These are phyloP conservation scores for Luffa acutangula DNA, from an alignment of 306 rosid species.

Conservation along the genomic window DNA sequence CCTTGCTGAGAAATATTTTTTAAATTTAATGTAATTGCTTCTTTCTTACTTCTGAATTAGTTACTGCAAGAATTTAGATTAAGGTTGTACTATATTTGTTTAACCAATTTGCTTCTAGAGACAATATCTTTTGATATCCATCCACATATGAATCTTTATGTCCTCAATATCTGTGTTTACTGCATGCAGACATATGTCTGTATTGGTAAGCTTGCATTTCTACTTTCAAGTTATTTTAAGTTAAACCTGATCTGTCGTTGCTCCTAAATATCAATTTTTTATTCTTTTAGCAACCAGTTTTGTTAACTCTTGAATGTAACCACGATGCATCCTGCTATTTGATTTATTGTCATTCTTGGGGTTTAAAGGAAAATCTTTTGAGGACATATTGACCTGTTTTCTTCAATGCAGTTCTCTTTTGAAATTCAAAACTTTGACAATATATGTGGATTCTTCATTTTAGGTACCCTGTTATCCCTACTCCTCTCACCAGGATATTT, in stretches of 20 bases:
- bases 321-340: background rate
- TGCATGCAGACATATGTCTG: background rate
- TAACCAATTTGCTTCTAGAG: background rate
- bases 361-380: background rate
- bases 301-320: background rate
- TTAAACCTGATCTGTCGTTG: background rate
- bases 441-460: conserved; percentile 12
- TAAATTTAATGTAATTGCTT: background rate
- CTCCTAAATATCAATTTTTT: background rate
- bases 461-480: conserved; percentile 91
- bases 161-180: background rate
- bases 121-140: background rate
- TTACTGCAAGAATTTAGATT: background rate
- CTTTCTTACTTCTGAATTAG: background rate
- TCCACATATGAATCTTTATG: background rate
- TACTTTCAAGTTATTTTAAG: background rate
- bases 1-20: background rate
- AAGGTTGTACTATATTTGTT: background rate
- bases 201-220: background rate
- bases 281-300: background rate
- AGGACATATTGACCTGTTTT: background rate
- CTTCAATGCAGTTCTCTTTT: background rate
- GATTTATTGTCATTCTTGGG: background rate
- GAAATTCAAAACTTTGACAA: conserved; percentile 4
- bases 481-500: conserved; percentile 76